Conservation (phyloP, 2,329 filamentous ascomycete genomes). For the Paraphoma chrysanthemicola region DNA sequence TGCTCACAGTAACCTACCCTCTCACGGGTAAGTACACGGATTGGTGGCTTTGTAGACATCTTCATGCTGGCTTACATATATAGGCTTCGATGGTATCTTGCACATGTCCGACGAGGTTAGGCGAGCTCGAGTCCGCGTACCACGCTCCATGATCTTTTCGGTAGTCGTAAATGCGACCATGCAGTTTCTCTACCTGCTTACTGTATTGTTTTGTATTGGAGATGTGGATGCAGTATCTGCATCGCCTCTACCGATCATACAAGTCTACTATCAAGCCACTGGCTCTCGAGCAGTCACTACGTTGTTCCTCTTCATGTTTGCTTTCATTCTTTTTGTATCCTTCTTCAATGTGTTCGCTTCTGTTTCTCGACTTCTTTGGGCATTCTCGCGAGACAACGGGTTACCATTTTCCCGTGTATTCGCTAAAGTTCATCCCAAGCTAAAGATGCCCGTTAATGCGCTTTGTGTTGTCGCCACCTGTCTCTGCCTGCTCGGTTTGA, state of each 20-base stretch:
- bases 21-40: conserved; percentile 18
- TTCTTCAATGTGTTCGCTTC: conserved; percentile 54
- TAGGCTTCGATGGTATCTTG: conserved; percentile 56
- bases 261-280: conserved; percentile 52
- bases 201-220: conserved; percentile 54
- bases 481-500: conserved; percentile 39
- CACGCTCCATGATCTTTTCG: conserved; percentile 51
- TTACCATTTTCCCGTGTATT: conserved; percentile 44
- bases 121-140: conserved; percentile 26
- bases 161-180: conserved; percentile 52
- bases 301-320: conserved; percentile 44
- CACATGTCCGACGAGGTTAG: conserved; percentile 47
- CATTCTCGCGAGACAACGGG: conserved; percentile 54
- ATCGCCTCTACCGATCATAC: conserved; percentile 52
- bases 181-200: conserved; percentile 52
- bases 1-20: conserved; percentile 38
- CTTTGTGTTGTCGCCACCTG: conserved; percentile 23
- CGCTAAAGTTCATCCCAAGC: conserved; percentile 26
- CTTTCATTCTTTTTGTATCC: conserved; percentile 42
- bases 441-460: conserved; percentile 28
- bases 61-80: neutral
- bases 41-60: neutral
- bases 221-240: conserved; percentile 48
- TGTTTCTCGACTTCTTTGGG: conserved; percentile 57
- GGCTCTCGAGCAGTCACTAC: conserved; percentile 47